phyloP scores from a whole-genome alignment of 1,139 yeast species.

The Geotrichum fermentans region DNA sequence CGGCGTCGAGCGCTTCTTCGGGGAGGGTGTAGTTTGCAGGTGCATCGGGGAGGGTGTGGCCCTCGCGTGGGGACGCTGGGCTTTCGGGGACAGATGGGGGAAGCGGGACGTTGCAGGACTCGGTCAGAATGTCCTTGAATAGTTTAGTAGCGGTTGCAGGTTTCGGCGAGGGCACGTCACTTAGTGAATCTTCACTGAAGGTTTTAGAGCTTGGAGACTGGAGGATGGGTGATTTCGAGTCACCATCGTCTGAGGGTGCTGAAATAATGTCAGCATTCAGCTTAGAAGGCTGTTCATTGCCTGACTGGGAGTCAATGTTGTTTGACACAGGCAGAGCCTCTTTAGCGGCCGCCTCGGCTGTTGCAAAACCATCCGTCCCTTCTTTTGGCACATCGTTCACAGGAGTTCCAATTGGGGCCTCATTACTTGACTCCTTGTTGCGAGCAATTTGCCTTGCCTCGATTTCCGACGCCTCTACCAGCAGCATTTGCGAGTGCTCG shows the following conservation, averaged over 20 bases:
- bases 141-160: background rate
- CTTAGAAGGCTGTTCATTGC: background rate
- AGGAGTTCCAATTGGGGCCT: background rate
- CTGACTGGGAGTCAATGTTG: background rate
- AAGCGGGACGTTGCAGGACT: background rate
- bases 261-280: background rate
- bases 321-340: background rate
- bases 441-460: conserved; percentile 24
- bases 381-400: background rate
- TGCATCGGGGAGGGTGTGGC: background rate
- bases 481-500: conserved; percentile 44
- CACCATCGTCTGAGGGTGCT: background rate
- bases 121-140: background rate
- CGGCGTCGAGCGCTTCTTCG: background rate
- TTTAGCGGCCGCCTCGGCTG: background rate
- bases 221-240: background rate
- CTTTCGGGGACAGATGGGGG: background rate
- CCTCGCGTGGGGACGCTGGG: conserved; percentile 15
- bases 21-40: background rate
- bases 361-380: background rate
- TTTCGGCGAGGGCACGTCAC: background rate
- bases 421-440: background rate
- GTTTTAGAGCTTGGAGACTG: background rate
- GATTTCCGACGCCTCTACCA: conserved; percentile 36
- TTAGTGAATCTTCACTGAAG: background rate